Evolutionary conservation across 2,329 filamentous ascomycete species (phyloP).

Genomic region (Aspergillus bombycis): DNA sequence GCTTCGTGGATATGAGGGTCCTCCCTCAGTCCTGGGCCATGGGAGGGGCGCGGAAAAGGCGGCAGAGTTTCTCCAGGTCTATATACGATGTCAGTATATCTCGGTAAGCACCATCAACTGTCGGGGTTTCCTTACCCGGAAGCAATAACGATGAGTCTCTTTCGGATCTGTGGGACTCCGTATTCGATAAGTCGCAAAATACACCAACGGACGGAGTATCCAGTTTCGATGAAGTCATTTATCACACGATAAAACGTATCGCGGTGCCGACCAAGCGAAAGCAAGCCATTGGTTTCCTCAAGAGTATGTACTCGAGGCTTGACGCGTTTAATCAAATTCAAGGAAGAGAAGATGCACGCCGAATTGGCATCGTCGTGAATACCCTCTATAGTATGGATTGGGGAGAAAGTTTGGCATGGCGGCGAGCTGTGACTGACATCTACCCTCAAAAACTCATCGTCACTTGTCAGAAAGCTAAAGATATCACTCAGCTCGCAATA

Average conservation of each 20-base stretch:
- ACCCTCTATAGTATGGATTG: constrained; percentile 64
- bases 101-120: not conserved
- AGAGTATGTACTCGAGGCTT: constrained; percentile 73
- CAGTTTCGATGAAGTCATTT: constrained; percentile 63
- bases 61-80: constrained; percentile 74
- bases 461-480: constrained; percentile 46
- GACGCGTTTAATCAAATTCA: constrained; percentile 58
- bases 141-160: constrained; percentile 56
- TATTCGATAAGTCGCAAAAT: constrained; percentile 56
- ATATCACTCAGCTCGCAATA: constrained; percentile 47
- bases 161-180: constrained; percentile 54
- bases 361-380: constrained; percentile 69
- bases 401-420: constrained; percentile 76
- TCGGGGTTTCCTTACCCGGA: constrained; percentile 49
- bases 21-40: constrained; percentile 45
- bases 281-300: constrained; percentile 76
- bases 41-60: constrained; percentile 64
- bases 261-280: constrained; percentile 50
- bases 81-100: constrained; percentile 20
- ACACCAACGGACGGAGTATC: constrained; percentile 73
- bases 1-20: constrained; percentile 47
- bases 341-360: constrained; percentile 54
- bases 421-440: constrained; percentile 77
- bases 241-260: constrained; percentile 64
- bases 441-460: constrained; percentile 46